Evolutionary conservation across 208 protist species (phyloP).

Genomic region (Crithidia acanthocephali): DNA sequence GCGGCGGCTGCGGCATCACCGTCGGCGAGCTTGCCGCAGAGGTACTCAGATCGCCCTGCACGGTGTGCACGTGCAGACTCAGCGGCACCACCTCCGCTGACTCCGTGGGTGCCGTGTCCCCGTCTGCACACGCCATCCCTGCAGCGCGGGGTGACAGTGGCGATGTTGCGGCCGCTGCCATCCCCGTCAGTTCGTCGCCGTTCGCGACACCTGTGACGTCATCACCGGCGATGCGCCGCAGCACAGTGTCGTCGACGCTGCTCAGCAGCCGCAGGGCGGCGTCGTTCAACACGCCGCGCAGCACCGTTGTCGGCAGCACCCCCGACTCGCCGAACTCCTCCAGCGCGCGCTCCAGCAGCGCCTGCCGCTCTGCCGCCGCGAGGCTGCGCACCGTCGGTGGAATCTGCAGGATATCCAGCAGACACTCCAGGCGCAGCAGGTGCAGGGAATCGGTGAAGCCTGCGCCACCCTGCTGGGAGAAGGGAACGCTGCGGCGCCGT

Average conservation of each 20-base stretch:
- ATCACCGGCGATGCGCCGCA: slow-evolving; percentile 26
- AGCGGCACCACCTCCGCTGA: slow-evolving; percentile 21
- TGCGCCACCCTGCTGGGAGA: no score
- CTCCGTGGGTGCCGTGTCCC: no score
- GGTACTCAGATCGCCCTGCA: slow-evolving; percentile 13
- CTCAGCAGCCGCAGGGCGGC: slow-evolving; percentile 34
- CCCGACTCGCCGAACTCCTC: slow-evolving; percentile 28
- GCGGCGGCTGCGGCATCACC: not conserved
- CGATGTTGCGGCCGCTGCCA: not conserved
- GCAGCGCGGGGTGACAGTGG: not conserved
- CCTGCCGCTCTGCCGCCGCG: slow-evolving; percentile 16
- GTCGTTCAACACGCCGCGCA: slow-evolving; percentile 36
- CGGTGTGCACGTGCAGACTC: slow-evolving; percentile 30
- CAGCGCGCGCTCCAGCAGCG: slow-evolving; percentile 15
- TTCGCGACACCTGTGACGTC: not conserved
- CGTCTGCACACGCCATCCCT: not conserved
- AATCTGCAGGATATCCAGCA: slow-evolving; percentile 23
- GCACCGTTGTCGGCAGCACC: slow-evolving; percentile 26
- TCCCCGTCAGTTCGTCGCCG: not conserved
- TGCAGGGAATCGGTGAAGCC: slow-evolving; percentile 15
- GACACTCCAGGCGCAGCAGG: slow-evolving; percentile 25
- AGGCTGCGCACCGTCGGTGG: slow-evolving; percentile 24
- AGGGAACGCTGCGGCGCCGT: not conserved
- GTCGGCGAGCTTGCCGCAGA: not conserved
- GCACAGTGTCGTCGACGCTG: slow-evolving; percentile 29